phyloP scores from a whole-genome alignment of 208 protist genomes.

The Leishmania major region DNA sequence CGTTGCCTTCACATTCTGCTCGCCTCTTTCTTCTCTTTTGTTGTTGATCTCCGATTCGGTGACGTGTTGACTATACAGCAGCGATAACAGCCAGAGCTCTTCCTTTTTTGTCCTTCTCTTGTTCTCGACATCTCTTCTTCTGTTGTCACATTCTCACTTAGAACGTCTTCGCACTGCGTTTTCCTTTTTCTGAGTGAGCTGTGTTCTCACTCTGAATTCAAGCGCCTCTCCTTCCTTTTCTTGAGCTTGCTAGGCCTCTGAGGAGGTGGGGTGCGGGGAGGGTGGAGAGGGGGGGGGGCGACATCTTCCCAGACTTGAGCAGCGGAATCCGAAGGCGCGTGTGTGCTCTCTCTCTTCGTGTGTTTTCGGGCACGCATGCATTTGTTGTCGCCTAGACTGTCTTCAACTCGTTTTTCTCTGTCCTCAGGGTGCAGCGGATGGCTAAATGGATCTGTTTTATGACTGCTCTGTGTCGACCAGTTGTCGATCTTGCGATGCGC shows the following conservation, averaged over 20 bases:
- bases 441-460: background rate
- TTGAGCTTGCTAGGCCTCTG: background rate
- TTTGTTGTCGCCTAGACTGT: background rate
- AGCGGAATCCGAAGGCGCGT: background rate
- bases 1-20: background rate
- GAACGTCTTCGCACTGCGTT: background rate
- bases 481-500: background rate
- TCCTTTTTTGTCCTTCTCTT: background rate
- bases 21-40: background rate
- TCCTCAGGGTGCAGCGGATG: background rate
- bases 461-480: background rate
- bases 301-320: background rate
- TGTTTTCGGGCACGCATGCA: background rate
- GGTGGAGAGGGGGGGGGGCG: background rate
- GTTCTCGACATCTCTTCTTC: background rate
- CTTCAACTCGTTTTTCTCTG: background rate
- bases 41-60: background rate
- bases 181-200: background rate
- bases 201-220: background rate
- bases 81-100: background rate
- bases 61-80: background rate
- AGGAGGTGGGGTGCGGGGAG: background rate
- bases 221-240: background rate
- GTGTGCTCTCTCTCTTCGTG: background rate
- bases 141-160: background rate